Evolutionary conservation across 495 filamentous ascomycete species (phyloP).

Genomic region (Podospora fimiseda): DNA sequence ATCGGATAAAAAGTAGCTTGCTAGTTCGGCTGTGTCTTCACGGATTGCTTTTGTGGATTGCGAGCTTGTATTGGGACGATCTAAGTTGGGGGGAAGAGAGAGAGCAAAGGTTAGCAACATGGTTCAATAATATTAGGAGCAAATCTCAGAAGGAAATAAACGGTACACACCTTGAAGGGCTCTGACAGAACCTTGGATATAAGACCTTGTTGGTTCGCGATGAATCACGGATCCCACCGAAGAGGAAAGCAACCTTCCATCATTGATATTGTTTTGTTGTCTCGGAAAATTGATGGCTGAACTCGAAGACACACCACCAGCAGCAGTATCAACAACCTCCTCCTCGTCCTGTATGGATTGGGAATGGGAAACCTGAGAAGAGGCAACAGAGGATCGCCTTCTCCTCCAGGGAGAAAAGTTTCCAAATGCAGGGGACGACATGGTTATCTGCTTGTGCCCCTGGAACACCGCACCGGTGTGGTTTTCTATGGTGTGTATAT

Average conservation of each 20-base stretch:
- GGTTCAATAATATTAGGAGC: not conserved
- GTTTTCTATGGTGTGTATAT: not conserved
- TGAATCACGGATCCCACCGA: slow-evolving; percentile 38
- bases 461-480: not conserved
- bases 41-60: slow-evolving; percentile 68
- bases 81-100: slow-evolving; percentile 54
- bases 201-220: slow-evolving; percentile 69
- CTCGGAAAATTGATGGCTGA: not conserved
- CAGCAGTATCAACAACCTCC: not conserved
- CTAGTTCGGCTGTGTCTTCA: slow-evolving; percentile 86
- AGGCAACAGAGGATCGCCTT: slow-evolving; percentile 30
- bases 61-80: slow-evolving; percentile 40
- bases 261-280: slow-evolving; percentile 12
- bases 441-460: slow-evolving; percentile 2
- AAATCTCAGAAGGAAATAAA: slow-evolving; percentile 15
- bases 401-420: slow-evolving; percentile 35
- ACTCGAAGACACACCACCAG: slow-evolving; percentile 8
- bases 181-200: slow-evolving; percentile 67
- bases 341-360: slow-evolving; percentile 25
- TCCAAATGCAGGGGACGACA: slow-evolving; percentile 32
- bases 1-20: slow-evolving; percentile 74
- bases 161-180: slow-evolving; percentile 51
- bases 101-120: too few relatives aligned
- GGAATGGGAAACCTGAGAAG: slow-evolving; percentile 24
- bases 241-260: slow-evolving; percentile 32